A percentile compares a stretch with the other conserved stretches of the same genome.
Evolutionary conservation across 331 rosid genomes (phyloP).

Genomic region (Prunus yedoensis): DNA sequence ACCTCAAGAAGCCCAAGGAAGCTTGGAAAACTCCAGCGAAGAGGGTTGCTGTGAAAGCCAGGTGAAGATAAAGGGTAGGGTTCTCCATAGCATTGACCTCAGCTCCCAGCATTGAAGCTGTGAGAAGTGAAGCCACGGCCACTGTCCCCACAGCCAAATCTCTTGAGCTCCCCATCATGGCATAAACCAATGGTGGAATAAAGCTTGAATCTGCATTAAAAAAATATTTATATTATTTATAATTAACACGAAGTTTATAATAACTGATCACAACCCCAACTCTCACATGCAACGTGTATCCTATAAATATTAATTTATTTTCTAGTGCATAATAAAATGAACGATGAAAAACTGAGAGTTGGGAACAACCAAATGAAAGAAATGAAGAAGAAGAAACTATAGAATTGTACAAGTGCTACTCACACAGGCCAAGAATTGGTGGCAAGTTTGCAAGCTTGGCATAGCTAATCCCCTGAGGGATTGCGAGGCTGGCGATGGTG

Average conservation of each 20-base stretch:
- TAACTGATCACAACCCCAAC: neutral
- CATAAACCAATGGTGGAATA: conserved; percentile 82
- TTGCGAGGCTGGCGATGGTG: conserved; percentile 95
- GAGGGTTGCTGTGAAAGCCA: conserved; percentile 91
- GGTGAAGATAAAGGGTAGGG: conserved; percentile 79
- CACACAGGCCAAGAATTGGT: conserved; percentile 90
- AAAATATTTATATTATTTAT: neutral
- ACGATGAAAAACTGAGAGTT: no score
- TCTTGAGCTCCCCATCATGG: conserved; percentile 94
- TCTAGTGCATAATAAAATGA: no score
- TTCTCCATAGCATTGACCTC: conserved; percentile 54
- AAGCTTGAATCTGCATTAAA: conserved; percentile 75
- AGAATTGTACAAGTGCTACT: conserved; percentile 16
- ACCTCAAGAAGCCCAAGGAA: conserved; percentile 75
- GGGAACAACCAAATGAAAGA: no score
- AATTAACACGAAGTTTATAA: neutral
- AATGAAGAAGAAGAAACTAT: neutral
- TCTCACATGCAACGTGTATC: neutral
- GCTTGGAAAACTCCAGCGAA: conserved; percentile 90
- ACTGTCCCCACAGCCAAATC: conserved; percentile 97
- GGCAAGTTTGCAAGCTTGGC: conserved; percentile 95
- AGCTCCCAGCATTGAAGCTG: conserved; percentile 64
- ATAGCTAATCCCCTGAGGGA: conserved; percentile 95
- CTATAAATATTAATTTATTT: neutral
- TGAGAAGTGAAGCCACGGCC: conserved; percentile 89